Base-by-base conservation (phyloP, 257 asterid species). In the Jasminum sambac region DNA sequence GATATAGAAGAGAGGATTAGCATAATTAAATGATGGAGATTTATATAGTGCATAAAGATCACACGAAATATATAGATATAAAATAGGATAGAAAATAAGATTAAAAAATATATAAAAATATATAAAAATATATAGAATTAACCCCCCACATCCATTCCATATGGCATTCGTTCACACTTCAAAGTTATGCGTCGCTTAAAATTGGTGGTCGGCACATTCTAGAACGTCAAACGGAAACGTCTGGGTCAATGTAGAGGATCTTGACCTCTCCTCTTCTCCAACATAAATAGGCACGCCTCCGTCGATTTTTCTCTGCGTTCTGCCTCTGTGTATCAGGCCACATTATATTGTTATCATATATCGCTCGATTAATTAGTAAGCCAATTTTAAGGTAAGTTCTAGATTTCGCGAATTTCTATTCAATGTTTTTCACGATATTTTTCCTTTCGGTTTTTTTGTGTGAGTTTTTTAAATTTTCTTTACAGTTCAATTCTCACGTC, bases 131-230 rank as follows among this genome's bases (percentile, higher is more conserved):
- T n/a, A n/a, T n/a, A n/a, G n/a, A n/a, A n/a, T n/a, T n/a, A n/a
- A n/a, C n/a, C n/a, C n/a, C n/a, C n/a, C n/a, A n/a, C n/a, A n/a
- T n/a, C n/a, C n/a, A n/a, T n/a, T n/a, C n/a, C n/a, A n/a, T n/a
- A n/a, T n/a, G n/a, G n/a, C n/a, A n/a, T n/a, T n/a, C n/a, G n/a
- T n/a, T n/a, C n/a, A n/a, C n/a, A n/a, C n/a, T 41, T 17, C 42
- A 39, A 66, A 2, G 5, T 0, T 23, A 73, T 69, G 63, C 79
- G 84, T 73, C 79, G 68, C 67, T 0, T 2, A 5, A 38, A 2
- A 17, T 2, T 19, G 73, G 38, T 76, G 81, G 74, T 0, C 6
- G 0, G 78, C 6, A 67, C 36, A 0, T 80, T 80, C 76, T 76
- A 59, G 78, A 76, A 75, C 14, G 44, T 39, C 42, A 14, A 8